phyloP scores from a whole-genome alignment of 371 early-diverging fungal species.

The Entomophthora muscae region DNA sequence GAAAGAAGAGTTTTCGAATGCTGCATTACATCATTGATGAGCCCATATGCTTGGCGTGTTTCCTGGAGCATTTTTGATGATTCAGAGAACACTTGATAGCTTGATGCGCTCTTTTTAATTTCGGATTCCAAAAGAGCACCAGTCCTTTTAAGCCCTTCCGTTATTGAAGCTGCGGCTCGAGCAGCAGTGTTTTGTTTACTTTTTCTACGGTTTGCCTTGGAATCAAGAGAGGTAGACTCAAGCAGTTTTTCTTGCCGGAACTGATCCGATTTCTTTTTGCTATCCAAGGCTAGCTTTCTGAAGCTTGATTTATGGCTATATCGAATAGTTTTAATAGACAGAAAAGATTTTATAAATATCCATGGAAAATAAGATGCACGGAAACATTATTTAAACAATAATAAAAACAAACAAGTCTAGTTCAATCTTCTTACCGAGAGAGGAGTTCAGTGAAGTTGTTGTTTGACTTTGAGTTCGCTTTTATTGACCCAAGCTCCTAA shows the following conservation, averaged over 20 bases:
- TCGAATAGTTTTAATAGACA: background rate
- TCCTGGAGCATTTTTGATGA: background rate
- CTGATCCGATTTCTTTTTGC: background rate
- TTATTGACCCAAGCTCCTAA: no score
- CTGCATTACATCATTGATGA: background rate
- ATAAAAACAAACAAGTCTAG: background rate
- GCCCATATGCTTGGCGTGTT: background rate
- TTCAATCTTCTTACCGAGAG: no score
- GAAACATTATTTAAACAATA: background rate
- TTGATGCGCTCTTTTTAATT: background rate
- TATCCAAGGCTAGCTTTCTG: background rate
- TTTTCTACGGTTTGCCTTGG: background rate
- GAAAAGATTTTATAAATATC: background rate
- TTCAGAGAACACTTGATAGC: background rate
- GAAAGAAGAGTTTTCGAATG: background rate
- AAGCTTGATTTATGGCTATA: background rate
- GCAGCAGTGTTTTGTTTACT: background rate
- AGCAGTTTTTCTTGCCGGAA: background rate
- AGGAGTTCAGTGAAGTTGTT: no score
- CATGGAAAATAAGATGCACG: background rate
- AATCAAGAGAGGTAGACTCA: background rate
- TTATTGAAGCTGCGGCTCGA: background rate
- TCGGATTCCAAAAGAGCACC: background rate
- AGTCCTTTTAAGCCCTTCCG: background rate
- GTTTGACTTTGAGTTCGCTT: no score